phyloP scores from a whole-genome alignment of 2,329 filamentous ascomycete genomes.

The Pestalotiopsis sp. region DNA sequence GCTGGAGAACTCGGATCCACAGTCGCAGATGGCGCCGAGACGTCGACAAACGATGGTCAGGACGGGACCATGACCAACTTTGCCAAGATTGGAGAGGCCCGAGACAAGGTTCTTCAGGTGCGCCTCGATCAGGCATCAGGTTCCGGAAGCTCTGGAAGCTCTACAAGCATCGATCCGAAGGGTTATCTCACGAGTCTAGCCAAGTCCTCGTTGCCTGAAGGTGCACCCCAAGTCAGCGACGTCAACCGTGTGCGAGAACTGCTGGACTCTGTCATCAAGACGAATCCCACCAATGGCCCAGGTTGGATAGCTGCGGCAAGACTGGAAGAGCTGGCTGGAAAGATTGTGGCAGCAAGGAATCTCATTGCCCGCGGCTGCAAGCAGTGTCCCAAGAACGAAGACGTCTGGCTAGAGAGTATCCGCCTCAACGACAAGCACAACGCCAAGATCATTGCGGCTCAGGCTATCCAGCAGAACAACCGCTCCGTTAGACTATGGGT shows the following conservation, averaged over 20 bases:
- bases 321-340: conserved; percentile 89
- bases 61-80: conserved; percentile 98
- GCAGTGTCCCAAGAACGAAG: conserved; percentile 90
- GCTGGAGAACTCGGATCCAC: conserved; percentile 83
- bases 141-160: conserved; percentile 70
- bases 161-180: conserved; percentile 91
- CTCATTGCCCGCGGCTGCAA: conserved; percentile 87
- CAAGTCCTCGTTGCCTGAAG: conserved; percentile 76
- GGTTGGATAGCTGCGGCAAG: conserved; percentile 95
- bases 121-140: conserved; percentile 86
- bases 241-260: conserved; percentile 91
- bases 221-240: conserved; percentile 86
- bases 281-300: conserved; percentile 90
- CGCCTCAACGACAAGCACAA: conserved; percentile 89
- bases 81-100: conserved; percentile 91
- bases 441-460: conserved; percentile 91
- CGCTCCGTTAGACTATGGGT: conserved; percentile 90
- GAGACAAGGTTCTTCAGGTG: conserved; percentile 95
- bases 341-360: conserved; percentile 84
- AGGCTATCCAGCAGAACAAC: conserved; percentile 90
- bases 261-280: conserved; percentile 95
- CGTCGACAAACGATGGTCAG: conserved; percentile 47
- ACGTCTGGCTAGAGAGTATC: conserved; percentile 96
- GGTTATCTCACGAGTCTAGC: conserved; percentile 93
- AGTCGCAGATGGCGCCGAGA: conserved; percentile 75